These are phyloP conservation scores for Candida boidinii DNA, from an alignment of 805 yeast species.

Conservation along the genomic window DNA sequence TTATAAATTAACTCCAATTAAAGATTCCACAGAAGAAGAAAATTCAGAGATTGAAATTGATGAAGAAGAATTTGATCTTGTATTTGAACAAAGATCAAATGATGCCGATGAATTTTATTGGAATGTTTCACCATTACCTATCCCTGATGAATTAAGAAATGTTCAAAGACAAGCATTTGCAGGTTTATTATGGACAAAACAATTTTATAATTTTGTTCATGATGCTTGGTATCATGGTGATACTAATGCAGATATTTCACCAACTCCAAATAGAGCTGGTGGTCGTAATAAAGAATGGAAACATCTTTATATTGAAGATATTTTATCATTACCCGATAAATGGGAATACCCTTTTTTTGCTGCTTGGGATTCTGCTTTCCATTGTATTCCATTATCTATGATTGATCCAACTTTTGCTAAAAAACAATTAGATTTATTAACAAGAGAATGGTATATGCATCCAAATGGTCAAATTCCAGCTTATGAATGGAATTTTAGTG, in stretches of 20 bases:
- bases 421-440: slow-evolving; percentile 73
- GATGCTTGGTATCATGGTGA: slow-evolving; percentile 86
- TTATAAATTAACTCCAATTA: slow-evolving; percentile 44
- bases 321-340: slow-evolving; percentile 85
- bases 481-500: slow-evolving; percentile 92
- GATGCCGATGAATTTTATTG: slow-evolving; percentile 93
- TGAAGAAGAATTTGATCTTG: slow-evolving; percentile 64
- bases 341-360: slow-evolving; percentile 97
- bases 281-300: slow-evolving; percentile 89
- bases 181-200: slow-evolving; percentile 90
- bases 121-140: slow-evolving; percentile 79
- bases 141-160: slow-evolving; percentile 67
- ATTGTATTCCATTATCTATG: slow-evolving; percentile 87
- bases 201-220: slow-evolving; percentile 80
- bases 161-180: slow-evolving; percentile 93
- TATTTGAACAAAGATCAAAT: slow-evolving; percentile 61
- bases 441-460: slow-evolving; percentile 96
- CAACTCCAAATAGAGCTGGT: slow-evolving; percentile 72
- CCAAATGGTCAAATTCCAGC: slow-evolving; percentile 98
- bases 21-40: too few relatives aligned
- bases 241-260: slow-evolving; percentile 63
- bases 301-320: slow-evolving; percentile 80
- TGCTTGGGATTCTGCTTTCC: slow-evolving; percentile 96
- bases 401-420: slow-evolving; percentile 90
- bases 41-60: slow-evolving; percentile 39